These are phyloP conservation scores for Earliella scabrosa DNA, from an alignment of 1,284 basidiomycete genomes.

Conservation along the genomic window DNA sequence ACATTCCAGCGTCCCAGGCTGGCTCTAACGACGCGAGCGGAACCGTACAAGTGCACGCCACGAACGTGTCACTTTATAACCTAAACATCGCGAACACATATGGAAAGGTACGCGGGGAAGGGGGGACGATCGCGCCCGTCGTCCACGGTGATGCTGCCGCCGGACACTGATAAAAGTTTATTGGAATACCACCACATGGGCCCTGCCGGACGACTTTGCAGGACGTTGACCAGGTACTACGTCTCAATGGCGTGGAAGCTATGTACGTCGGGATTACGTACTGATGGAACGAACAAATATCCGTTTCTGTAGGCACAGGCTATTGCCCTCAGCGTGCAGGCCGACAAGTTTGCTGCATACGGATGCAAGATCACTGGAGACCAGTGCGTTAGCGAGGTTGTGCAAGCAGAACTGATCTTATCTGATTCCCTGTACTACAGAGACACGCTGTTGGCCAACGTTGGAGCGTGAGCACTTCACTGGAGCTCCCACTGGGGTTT, in stretches of 20 bases:
- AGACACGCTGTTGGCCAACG: slow-evolving; percentile 46
- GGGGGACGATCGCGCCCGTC: slow-evolving; percentile 18
- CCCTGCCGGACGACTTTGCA: slow-evolving; percentile 1
- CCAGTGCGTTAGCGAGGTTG: slow-evolving; percentile 43
- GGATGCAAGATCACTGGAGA: slow-evolving; percentile 56
- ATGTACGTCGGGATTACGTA: slow-evolving; percentile 8
- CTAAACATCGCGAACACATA: slow-evolving; percentile 58
- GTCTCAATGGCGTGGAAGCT: slow-evolving; percentile 5
- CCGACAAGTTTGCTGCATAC: slow-evolving; percentile 52
- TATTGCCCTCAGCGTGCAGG: slow-evolving; percentile 58
- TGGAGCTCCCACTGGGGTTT: not conserved
- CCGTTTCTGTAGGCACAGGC: slow-evolving; percentile 43
- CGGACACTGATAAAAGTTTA: slow-evolving; percentile 7
- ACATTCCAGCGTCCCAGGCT: slow-evolving; percentile 44
- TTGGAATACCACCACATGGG: slow-evolving; percentile 1
- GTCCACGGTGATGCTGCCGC: slow-evolving; percentile 1
- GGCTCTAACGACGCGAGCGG: slow-evolving; percentile 59
- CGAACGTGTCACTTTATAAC: slow-evolving; percentile 59
- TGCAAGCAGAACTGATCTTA: slow-evolving; percentile 20
- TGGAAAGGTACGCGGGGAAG: slow-evolving; percentile 37
- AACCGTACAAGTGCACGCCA: slow-evolving; percentile 55
- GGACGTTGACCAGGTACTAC: slow-evolving; percentile 27
- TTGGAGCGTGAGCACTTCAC: slow-evolving; percentile 46
- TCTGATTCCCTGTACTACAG: slow-evolving; percentile 10
- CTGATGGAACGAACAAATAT: not conserved